phyloP scores from a whole-genome alignment of 257 asterid species.

The Misopates orontium region DNA sequence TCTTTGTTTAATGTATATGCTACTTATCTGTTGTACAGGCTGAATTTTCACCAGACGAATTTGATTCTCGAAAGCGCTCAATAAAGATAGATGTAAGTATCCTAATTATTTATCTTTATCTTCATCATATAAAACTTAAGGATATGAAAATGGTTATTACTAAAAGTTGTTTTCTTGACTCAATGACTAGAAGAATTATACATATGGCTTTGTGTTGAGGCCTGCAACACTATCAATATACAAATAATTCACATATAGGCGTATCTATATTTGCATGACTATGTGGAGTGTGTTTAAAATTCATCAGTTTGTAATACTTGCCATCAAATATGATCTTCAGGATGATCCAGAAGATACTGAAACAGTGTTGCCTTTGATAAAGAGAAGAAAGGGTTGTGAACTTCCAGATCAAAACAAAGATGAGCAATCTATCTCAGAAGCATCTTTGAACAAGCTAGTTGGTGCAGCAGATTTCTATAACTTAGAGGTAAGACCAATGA shows the following conservation, averaged over 20 bases:
- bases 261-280: no score
- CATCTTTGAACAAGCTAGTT: slow-evolving; percentile 74
- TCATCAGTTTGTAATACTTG: no score
- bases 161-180: no score
- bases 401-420: slow-evolving; percentile 41
- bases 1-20: slow-evolving; percentile 3
- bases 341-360: slow-evolving; percentile 39
- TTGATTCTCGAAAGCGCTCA: slow-evolving; percentile 64
- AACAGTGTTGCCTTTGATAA: slow-evolving; percentile 40
- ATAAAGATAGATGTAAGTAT: slow-evolving; percentile 47
- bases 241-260: no score
- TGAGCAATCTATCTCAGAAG: slow-evolving; percentile 61
- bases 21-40: slow-evolving; percentile 47
- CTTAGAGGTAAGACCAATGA: slow-evolving; percentile 52
- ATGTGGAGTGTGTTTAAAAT: no score
- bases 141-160: no score
- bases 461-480: slow-evolving; percentile 79
- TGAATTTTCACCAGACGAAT: slow-evolving; percentile 84
- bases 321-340: slow-evolving; percentile 31
- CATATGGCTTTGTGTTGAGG: no score
- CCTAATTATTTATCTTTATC: background rate
- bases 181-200: background rate
- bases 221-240: background rate
- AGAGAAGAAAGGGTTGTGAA: slow-evolving; percentile 53
- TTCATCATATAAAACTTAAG: background rate